These are phyloP conservation scores for Stenogyne calaminthoides DNA, from an alignment of 305 asterid genomes.

Conservation along the genomic window DNA sequence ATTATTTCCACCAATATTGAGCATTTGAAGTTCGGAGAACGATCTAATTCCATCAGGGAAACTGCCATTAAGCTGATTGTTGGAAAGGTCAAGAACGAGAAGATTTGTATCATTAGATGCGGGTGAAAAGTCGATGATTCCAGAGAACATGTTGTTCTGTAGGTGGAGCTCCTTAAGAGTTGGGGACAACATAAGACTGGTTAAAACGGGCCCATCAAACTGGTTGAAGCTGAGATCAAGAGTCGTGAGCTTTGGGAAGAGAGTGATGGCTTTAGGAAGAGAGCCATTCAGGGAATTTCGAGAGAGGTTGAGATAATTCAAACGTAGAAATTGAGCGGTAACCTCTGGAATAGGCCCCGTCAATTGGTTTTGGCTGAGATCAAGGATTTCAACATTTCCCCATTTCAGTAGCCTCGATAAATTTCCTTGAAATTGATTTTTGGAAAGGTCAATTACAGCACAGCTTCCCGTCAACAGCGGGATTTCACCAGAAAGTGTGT, in stretches of 20 bases:
- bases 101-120: conserved; percentile 52
- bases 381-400: conserved; percentile 84
- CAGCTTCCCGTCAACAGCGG: conserved; percentile 85
- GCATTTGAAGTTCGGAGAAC: conserved; percentile 56
- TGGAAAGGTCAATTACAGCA: conserved; percentile 70
- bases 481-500: conserved; percentile 81
- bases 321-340: conserved; percentile 81
- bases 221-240: conserved; percentile 90
- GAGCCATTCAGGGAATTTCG: conserved; percentile 61
- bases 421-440: conserved; percentile 74
- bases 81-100: conserved; percentile 68
- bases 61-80: conserved; percentile 56
- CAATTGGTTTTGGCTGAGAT: conserved; percentile 82
- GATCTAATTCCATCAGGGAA: conserved; percentile 74
- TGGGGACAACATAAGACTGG: conserved; percentile 53
- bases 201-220: conserved; percentile 64
- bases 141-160: conserved; percentile 63
- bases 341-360: conserved; percentile 74
- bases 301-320: conserved; percentile 80
- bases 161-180: conserved; percentile 80
- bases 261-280: conserved; percentile 63
- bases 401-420: conserved; percentile 73
- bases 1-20: conserved; percentile 68
- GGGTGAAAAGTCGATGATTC: conserved; percentile 63
- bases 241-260: conserved; percentile 63